Evolutionary conservation across 129 eudicot species (phyloP).

Genomic region (Flaveria linearis): DNA sequence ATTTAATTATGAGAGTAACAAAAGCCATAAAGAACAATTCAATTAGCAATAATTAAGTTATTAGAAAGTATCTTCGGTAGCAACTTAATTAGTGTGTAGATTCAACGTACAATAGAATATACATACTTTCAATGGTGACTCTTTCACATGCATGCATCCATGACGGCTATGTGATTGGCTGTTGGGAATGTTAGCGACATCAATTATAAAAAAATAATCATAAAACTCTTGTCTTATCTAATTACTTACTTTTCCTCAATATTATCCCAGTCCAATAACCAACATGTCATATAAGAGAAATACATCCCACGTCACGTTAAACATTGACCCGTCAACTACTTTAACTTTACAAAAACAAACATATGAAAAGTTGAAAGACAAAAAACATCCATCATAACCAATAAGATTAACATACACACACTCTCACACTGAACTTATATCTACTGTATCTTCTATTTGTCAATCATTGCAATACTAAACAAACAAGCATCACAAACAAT

Average conservation of each 20-base stretch:
- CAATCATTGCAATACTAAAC: too few species aligned
- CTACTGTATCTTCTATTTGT: background rate
- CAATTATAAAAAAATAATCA: background rate
- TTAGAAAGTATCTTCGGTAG: too few species aligned
- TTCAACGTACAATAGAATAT: too few species aligned
- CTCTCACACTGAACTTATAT: background rate
- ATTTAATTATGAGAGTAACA: too few species aligned
- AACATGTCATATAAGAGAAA: slow-evolving; percentile 16
- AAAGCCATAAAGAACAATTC: too few species aligned
- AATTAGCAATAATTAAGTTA: too few species aligned
- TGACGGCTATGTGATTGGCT: background rate
- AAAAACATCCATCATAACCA: slow-evolving; percentile 5
- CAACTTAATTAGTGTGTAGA: too few species aligned
- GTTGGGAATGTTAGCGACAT: slow-evolving; percentile 9
- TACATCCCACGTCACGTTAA: background rate
- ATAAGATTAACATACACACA: background rate
- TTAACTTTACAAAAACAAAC: slow-evolving; percentile 19
- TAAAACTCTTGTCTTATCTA: background rate
- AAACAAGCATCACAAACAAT: too few species aligned
- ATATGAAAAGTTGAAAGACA: slow-evolving; percentile 9
- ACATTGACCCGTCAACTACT: slow-evolving; percentile 19
- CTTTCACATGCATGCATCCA: too few species aligned
- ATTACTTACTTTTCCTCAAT: background rate
- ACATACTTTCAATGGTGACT: too few species aligned
- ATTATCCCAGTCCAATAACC: background rate